A percentile compares a stretch with the other conserved stretches of the same genome.
These are phyloP conservation scores for Tardiomyces depauwii DNA, from an alignment of 1,139 yeast species.

Conservation along the genomic window DNA sequence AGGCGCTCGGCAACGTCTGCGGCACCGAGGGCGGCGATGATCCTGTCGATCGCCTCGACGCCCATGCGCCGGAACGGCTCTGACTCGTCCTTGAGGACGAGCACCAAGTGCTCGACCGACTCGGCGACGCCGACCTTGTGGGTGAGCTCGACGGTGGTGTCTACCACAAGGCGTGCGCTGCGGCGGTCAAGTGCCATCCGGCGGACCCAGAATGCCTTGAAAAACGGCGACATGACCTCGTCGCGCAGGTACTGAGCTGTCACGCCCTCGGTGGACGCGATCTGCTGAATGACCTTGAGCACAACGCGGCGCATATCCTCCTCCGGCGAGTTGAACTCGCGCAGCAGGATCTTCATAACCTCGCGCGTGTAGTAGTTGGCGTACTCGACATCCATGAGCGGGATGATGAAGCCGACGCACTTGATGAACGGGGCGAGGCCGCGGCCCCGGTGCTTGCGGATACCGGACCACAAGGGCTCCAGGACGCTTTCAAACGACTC, in stretches of 20 bases:
- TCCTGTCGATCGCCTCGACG: constrained; percentile 50
- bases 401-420: constrained; percentile 72
- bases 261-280: constrained; percentile 42
- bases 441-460: constrained; percentile 67
- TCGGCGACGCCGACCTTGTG: constrained; percentile 55
- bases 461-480: constrained; percentile 75
- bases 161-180: constrained; percentile 51
- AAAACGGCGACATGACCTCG: constrained; percentile 51
- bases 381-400: constrained; percentile 79
- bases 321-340: constrained; percentile 76
- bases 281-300: constrained; percentile 47
- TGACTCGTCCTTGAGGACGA: constrained; percentile 65
- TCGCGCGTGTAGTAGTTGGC: constrained; percentile 71
- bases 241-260: constrained; percentile 35
- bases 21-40: constrained; percentile 36
- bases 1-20: constrained; percentile 44
- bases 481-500: constrained; percentile 68
- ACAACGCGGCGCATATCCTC: constrained; percentile 82
- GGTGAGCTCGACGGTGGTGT: constrained; percentile 61
- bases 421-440: constrained; percentile 65
- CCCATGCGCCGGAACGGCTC: constrained; percentile 76
- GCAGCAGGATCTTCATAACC: constrained; percentile 49
- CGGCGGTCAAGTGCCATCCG: constrained; percentile 39
- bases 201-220: constrained; percentile 62
- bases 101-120: constrained; percentile 47